These are phyloP conservation scores for Yamadazyma sp. DNA, from an alignment of 805 yeast species.

Conservation along the genomic window DNA sequence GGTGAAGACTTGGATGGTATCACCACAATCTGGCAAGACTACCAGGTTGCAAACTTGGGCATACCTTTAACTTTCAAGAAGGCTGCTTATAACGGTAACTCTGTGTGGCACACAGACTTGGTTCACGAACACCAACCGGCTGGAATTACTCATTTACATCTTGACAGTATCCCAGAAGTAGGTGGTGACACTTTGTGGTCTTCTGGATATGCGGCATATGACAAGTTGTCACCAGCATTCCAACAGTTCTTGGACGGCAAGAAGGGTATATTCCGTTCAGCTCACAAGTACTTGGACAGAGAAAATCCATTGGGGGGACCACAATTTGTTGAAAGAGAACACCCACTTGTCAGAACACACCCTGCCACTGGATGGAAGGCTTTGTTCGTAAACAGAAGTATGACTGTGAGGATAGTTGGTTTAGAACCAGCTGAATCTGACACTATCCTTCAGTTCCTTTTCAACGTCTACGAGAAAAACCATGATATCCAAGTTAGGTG, in stretches of 20 bases:
- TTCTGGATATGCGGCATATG: conserved; percentile 59
- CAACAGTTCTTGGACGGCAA: conserved; percentile 54
- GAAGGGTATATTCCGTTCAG: conserved; percentile 43
- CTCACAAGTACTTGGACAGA: conserved; percentile 44
- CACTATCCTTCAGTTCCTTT: conserved; percentile 47
- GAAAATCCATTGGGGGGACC: conserved; percentile 48
- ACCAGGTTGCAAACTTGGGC: conserved; percentile 26
- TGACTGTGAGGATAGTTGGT: conserved; percentile 53
- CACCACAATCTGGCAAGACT: conserved; percentile 44
- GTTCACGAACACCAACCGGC: conserved; percentile 38
- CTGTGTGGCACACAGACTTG: conserved; percentile 39
- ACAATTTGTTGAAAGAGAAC: conserved; percentile 52
- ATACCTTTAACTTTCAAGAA: conserved; percentile 26
- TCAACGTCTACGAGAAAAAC: conserved; percentile 47
- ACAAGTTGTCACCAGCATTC: conserved; percentile 52
- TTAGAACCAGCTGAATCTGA: conserved; percentile 51
- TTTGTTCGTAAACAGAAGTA: conserved; percentile 51
- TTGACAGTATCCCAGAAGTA: conserved; percentile 41
- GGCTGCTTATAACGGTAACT: conserved; percentile 22
- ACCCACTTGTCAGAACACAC: conserved; percentile 62
- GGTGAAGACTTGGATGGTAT: conserved; percentile 28
- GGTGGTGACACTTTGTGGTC: conserved; percentile 63
- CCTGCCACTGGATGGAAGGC: conserved; percentile 67
- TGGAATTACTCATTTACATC: conserved; percentile 39
- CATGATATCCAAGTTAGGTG: conserved; percentile 57